Evolutionary conservation across 129 eudicot genomes (phyloP).

Genomic region (Centaurea solstitialis): DNA sequence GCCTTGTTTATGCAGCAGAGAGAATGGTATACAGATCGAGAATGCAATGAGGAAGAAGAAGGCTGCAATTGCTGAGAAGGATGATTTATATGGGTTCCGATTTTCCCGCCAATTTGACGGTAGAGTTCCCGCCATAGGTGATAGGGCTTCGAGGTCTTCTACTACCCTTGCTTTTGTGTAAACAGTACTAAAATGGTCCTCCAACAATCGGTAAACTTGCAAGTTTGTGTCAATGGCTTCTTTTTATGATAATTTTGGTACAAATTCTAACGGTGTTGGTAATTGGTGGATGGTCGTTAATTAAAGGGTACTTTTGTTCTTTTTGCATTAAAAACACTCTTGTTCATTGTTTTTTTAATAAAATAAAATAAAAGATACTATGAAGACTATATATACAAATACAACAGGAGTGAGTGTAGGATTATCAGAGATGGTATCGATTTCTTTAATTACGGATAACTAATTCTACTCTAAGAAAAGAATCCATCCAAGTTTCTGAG

Average conservation of each 20-base stretch:
- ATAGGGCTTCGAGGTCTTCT: neutral
- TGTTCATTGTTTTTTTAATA: too few species aligned
- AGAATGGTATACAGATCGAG: neutral
- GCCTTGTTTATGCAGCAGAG: too few species aligned
- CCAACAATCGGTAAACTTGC: neutral
- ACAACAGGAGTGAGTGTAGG: too few species aligned
- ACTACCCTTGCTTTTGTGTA: neutral
- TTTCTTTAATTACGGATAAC: too few species aligned
- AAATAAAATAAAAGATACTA: too few species aligned
- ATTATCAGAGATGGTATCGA: too few species aligned
- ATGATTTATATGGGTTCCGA: slow-evolving; percentile 3
- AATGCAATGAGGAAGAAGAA: neutral
- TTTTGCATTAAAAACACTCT: too few species aligned
- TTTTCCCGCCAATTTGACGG: slow-evolving; percentile 19
- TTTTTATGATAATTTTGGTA: neutral
- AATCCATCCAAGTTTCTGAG: too few species aligned
- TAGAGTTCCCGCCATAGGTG: slow-evolving; percentile 21
- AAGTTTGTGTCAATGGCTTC: neutral
- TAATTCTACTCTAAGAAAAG: too few species aligned
- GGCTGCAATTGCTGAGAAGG: neutral
- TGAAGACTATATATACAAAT: too few species aligned
- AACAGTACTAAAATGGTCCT: neutral
- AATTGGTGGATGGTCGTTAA: neutral
- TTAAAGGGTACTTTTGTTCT: too few species aligned
- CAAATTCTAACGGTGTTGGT: neutral